Base-by-base conservation (phyloP, 2,329 filamentous ascomycete genomes). In the Zymoseptoria brevis region DNA sequence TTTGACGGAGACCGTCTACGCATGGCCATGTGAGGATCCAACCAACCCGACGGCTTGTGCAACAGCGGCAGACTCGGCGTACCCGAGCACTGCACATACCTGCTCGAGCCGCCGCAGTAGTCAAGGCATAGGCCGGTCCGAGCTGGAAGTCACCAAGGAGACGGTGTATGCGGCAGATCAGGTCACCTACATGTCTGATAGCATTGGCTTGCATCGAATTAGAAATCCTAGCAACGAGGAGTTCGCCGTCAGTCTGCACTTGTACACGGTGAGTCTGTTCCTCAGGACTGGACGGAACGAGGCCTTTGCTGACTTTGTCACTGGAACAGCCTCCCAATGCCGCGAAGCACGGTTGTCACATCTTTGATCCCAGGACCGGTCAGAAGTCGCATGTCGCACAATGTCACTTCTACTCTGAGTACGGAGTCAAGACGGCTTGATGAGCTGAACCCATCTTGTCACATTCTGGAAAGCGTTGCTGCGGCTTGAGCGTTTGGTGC, bases 181-280 rank as follows among this genome's bases (percentile, higher is more conserved):
- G 62, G 90, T 96, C 48, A 87, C 90, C 8, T 96, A 96, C 74
- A 96, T 96, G 87, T 88, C 89, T 48, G 92, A 96, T 72, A 72
- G 90, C 76, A 84, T 96, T 26, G 92, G 92, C 19, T 79, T 96
- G 50, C 92, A 96, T 75, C 85, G 86, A 57, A 87, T 96, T 60
- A 84, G 83, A 65, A 96, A 96, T 73, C 83, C 83, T 24, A 85
- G 88, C 66, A 75, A 78, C 53, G 80, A 82, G 68, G 83, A 90
- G 72, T 86, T 87, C 70, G 92, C 91, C 64, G 86, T 96, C 54
- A 96, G 90, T 58, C 77, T 96, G 64, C 92, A 96, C 75, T 76
- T 72, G 57, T 72, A 72, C 53, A 72, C 69, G 24, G 83, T 84
- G 75, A 70, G 82, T 76, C 24, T 29, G 19, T 52, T 49, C 3